These are phyloP conservation scores for Candida silvatica DNA, from an alignment of 805 yeast species.

Conservation along the genomic window DNA sequence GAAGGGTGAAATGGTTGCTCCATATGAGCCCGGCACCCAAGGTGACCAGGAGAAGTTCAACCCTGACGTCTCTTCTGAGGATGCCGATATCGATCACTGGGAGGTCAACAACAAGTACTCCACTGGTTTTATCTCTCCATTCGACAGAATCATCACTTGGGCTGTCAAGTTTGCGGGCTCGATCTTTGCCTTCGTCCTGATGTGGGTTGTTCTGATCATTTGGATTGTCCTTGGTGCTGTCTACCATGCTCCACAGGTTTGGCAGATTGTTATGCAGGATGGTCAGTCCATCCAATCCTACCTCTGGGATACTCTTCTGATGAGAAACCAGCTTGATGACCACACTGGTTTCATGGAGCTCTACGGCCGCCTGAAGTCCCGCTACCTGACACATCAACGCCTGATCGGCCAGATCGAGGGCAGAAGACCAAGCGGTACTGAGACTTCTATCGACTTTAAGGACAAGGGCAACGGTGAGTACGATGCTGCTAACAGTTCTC, in stretches of 20 bases:
- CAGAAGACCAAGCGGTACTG: neutral
- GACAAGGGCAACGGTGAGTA: neutral
- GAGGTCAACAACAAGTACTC: neutral
- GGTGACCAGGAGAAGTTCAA: too few species aligned
- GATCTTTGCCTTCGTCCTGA: slow-evolving; percentile 14
- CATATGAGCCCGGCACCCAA: neutral
- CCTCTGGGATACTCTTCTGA: slow-evolving; percentile 31
- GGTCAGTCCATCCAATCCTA: slow-evolving; percentile 32
- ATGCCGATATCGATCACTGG: too few species aligned
- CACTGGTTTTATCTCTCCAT: slow-evolving; percentile 5
- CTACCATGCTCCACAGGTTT: slow-evolving; percentile 22
- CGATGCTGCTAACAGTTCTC: too few species aligned
- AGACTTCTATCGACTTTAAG: slow-evolving; percentile 2
- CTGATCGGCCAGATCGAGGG: slow-evolving; percentile 4
- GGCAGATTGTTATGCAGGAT: slow-evolving; percentile 35
- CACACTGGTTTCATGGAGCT: slow-evolving; percentile 18
- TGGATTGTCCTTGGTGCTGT: slow-evolving; percentile 18
- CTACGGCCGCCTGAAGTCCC: slow-evolving; percentile 22
- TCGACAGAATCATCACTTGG: slow-evolving; percentile 10
- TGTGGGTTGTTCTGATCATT: slow-evolving; percentile 16
- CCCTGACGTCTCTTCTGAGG: neutral
- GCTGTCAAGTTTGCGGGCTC: slow-evolving; percentile 14
- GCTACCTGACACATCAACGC: slow-evolving; percentile 17
- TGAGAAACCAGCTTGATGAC: slow-evolving; percentile 29
- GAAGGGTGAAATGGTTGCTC: neutral